phyloP scores from a whole-genome alignment of 2,329 filamentous ascomycete genomes.

The Sporothrix inflata region DNA sequence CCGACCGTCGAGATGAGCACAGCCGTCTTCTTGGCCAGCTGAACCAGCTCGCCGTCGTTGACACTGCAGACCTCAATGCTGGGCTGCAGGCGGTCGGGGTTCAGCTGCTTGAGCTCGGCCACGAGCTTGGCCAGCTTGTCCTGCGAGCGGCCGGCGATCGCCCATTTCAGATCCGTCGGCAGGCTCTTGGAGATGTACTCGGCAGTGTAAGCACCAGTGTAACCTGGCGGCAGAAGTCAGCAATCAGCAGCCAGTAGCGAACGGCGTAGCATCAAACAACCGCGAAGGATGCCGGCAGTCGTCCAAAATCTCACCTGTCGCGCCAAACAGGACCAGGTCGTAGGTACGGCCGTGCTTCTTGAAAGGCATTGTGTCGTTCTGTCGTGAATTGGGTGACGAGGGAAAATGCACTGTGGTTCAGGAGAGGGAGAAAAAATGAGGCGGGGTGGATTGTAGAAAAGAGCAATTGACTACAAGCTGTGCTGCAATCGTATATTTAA shows the following conservation, averaged over 20 bases:
- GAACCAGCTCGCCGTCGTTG: slow-evolving; percentile 49
- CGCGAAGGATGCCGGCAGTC: not conserved
- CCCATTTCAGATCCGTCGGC: slow-evolving; percentile 83
- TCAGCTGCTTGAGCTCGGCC: slow-evolving; percentile 66
- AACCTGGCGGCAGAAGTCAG: slow-evolving; percentile 57
- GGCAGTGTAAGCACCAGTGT: slow-evolving; percentile 77
- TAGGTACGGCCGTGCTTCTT: slow-evolving; percentile 55
- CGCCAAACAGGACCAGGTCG: slow-evolving; percentile 61
- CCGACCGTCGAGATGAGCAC: slow-evolving; percentile 63
- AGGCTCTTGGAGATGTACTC: slow-evolving; percentile 73
- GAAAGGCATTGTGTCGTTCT: slow-evolving; percentile 29
- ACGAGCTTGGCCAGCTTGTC: slow-evolving; percentile 73
- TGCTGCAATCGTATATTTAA: not conserved
- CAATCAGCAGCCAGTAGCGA: not conserved
- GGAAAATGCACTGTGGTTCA: not conserved
- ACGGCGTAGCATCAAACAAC: not conserved
- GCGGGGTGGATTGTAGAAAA: not conserved
- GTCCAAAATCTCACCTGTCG: slow-evolving; percentile 52
- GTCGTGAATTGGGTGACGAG: not conserved
- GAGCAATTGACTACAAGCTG: not conserved
- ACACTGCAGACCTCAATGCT: slow-evolving; percentile 59
- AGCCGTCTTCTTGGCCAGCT: slow-evolving; percentile 59
- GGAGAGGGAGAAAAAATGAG: not conserved
- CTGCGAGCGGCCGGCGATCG: slow-evolving; percentile 79
- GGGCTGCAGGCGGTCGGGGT: slow-evolving; percentile 71